Conservation (phyloP, 1,139 yeast genomes). For the Lodderomyces beijingensis region DNA sequence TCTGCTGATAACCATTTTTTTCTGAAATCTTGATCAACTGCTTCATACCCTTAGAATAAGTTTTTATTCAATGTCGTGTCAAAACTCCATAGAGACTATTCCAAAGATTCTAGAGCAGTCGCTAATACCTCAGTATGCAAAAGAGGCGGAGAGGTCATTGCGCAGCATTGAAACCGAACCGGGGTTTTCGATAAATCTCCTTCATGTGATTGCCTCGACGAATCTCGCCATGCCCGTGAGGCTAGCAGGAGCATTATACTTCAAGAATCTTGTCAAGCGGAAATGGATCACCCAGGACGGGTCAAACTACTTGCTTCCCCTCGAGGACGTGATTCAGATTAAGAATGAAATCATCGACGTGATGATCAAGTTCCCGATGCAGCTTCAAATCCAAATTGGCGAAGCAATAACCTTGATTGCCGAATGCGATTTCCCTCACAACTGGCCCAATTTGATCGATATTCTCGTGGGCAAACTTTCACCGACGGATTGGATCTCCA, state of each 20-base stretch:
- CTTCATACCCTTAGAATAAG: no score
- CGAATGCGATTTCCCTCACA: slow-evolving; percentile 89
- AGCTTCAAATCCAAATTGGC: slow-evolving; percentile 84
- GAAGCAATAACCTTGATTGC: slow-evolving; percentile 92
- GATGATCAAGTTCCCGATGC: slow-evolving; percentile 75
- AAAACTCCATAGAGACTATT: slow-evolving; percentile 37
- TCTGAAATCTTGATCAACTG: no score
- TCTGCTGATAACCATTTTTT: no score
- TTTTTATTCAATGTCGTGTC: slow-evolving; percentile 7
- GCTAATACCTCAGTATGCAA: slow-evolving; percentile 49
- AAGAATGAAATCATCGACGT: slow-evolving; percentile 74
- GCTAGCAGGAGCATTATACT: slow-evolving; percentile 85
- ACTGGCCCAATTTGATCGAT: slow-evolving; percentile 80
- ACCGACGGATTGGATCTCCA: slow-evolving; percentile 62
- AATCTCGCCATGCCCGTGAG: slow-evolving; percentile 55
- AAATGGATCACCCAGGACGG: slow-evolving; percentile 94
- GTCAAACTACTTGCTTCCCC: slow-evolving; percentile 52
- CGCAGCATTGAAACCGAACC: slow-evolving; percentile 57
- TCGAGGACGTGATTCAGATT: slow-evolving; percentile 60
- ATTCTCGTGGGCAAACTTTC: slow-evolving; percentile 65
- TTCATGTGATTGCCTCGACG: slow-evolving; percentile 72
- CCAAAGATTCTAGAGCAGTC: slow-evolving; percentile 47
- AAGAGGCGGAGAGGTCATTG: slow-evolving; percentile 56
- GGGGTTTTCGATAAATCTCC: slow-evolving; percentile 71
- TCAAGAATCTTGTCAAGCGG: slow-evolving; percentile 80